Percentiles rank a stretch among this genome's conserved stretches.
phyloP scores from a whole-genome alignment of 495 filamentous ascomycete genomes.

The Penicillium simplicissimum region DNA sequence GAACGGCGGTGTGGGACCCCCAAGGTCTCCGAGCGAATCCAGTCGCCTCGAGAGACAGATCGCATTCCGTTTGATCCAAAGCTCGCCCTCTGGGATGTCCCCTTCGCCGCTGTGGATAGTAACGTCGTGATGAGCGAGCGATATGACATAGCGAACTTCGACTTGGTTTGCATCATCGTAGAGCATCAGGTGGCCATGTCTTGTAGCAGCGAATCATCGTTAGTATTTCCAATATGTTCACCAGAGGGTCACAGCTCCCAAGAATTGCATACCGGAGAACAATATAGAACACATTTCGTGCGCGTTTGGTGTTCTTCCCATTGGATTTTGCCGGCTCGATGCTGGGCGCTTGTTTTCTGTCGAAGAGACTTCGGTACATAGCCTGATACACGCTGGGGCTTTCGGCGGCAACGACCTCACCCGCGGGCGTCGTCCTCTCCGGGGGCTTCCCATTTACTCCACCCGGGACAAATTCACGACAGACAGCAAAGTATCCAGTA shows the following conservation, averaged over 20 bases:
- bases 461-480: conserved; percentile 85
- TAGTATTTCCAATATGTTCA: conserved; percentile 15
- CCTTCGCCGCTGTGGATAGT: conserved; percentile 82
- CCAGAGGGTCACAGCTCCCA: not conserved
- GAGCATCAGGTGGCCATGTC: conserved; percentile 95
- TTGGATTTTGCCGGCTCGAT: conserved; percentile 49
- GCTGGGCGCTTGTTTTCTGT: conserved; percentile 67
- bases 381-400: conserved; percentile 94
- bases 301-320: conserved; percentile 66
- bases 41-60: conserved; percentile 76
- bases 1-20: conserved; percentile 72
- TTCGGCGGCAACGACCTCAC: conserved; percentile 65
- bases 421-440: conserved; percentile 80
- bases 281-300: conserved; percentile 91
- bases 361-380: conserved; percentile 96
- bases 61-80: conserved; percentile 94
- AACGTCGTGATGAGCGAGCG: conserved; percentile 82
- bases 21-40: conserved; percentile 59
- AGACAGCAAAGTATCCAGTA: conserved; percentile 92
- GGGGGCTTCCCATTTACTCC: conserved; percentile 89
- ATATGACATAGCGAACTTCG: conserved; percentile 94
- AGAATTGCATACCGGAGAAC: conserved; percentile 67
- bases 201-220: conserved; percentile 34
- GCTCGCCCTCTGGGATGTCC: conserved; percentile 82
- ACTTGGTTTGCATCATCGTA: conserved; percentile 88